A percentile compares a stretch with the other conserved stretches of the same genome.
phyloP scores from a whole-genome alignment of 2,329 filamentous ascomycete species.

The Arthrobotrys conoides region DNA sequence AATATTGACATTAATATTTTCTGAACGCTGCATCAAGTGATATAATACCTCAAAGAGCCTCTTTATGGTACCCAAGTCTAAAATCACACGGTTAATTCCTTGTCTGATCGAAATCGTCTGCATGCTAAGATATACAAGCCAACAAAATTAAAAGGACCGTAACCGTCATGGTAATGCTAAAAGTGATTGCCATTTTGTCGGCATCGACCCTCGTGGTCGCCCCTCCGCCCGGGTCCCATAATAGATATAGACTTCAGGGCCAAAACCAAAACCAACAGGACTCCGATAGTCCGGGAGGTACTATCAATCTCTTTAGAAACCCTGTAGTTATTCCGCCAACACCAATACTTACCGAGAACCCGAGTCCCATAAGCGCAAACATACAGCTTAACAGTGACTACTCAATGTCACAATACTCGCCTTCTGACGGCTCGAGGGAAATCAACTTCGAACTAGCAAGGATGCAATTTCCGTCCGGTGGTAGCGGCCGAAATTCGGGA shows the following conservation, averaged over 20 bases:
- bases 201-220: conserved; percentile 25
- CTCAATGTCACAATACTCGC: conserved; percentile 19
- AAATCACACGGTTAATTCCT: too few species aligned
- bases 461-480: not conserved
- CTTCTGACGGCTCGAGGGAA: conserved; percentile 27
- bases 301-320: not conserved
- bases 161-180: conserved; percentile 7
- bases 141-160: not conserved
- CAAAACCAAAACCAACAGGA: conserved; percentile 14
- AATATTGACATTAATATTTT: too few species aligned
- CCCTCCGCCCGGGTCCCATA: conserved; percentile 4
- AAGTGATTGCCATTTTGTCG: conserved; percentile 19
- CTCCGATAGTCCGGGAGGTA: not conserved
- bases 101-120: not conserved
- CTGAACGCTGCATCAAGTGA: too few species aligned
- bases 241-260: not conserved
- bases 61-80: not conserved
- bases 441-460: not conserved
- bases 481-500: conserved; percentile 1
- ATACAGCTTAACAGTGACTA: conserved; percentile 10
- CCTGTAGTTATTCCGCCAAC: conserved; percentile 31
- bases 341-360: conserved; percentile 7
- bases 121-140: too few species aligned
- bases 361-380: not conserved
- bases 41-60: conserved; percentile 16